Evolutionary conservation across 1,284 basidiomycete species (phyloP), one percentile per base, ranked within the genome.

Genomic region (Entoloma clypeatum): DNA sequence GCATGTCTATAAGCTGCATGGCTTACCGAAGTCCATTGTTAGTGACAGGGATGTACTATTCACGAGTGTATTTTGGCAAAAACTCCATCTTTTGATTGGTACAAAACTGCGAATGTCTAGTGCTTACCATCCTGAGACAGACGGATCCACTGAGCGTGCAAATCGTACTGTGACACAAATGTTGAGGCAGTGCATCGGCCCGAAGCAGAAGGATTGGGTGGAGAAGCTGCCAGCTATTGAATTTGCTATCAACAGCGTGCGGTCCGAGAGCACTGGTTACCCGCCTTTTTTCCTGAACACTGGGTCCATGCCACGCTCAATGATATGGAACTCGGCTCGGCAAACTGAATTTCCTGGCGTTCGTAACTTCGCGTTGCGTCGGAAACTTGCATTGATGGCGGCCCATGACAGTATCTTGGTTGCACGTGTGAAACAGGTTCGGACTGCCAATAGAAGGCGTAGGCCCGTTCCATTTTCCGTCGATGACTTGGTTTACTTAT

Each of bases 101-200:
- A 54, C 60, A 3, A 41, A 53, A 28, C 50, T 72, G 0, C 45
- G 50, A 2, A 62, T 76, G 62, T 73, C 66, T 0, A 66, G 64
- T 2, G 50, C 66, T 0, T 75, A 65, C 36, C 71, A 75, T 39
- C 72, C 71, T 0, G 52, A 75, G 41, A 67, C 62, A 0, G 69
- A 73, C 43, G 67, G 69, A 0, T 47, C 59, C 0, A 69, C 65
- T 0, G 67, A 72, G 48, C 54, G 60, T 0, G 64, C 64, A 0
- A 72, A 71, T 40, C 44, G 58, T 1, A 69, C 63, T 0, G 46
- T 71, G 1, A 62, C 53, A 1, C 64, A 68, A 30, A 67, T 69
- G 60, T 38, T 72, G 3, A 36, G 67, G 0, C 56, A 61, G 24
- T 63, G 57, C 21, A 50, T 72, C 0, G 14, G 17, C 0, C 41